Evolutionary conservation across 2,329 filamentous ascomycete species (phyloP), one percentile per base, ranked within the genome.

Genomic region (Penicillium occitanis): DNA sequence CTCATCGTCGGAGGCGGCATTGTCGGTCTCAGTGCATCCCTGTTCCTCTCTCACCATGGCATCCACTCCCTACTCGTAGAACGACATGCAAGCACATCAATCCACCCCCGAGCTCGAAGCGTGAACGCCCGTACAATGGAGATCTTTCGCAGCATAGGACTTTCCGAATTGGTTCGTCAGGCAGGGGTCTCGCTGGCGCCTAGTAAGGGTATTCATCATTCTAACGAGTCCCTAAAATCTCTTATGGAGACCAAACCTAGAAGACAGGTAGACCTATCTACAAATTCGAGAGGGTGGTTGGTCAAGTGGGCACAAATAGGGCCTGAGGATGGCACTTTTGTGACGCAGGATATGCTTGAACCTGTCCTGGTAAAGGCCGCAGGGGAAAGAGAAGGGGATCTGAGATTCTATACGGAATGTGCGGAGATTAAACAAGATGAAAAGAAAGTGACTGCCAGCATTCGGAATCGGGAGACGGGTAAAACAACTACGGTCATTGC

Each of bases 331-430:
- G 64, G 64, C 42, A 35, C 51, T 6, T 66, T 66, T 53, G 64
- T 66, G n/a, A 66, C 64, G 33, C 64, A 66, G 64, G 64, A 66
- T 35, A 66, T 66, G 64, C 58, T 66, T 22, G 64, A 66, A 33
- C 64, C 64, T 3, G 58, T 61, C 6, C 17, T 66, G 13, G 11
- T 62, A 33, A 62, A 66, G 19, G 50, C 28, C 13, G 64, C 64
- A 19, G 51, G 7, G 11, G 58, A 61, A 40, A 60, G n/a, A 35
- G 58, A 50, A 19, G 58, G 64, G 8, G 64, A 66, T 57, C 3
- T 66, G 35, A n/a, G 64, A 40, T 62, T 66, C 19, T 19, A 48
- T 30, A 48, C 58, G 5, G 58, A 66, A 55, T 66, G 64, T 37
- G 5, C 28, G 8, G 50, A n/a, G 1, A 22, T 66, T 13, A 40